These are phyloP conservation scores for Triticum timopheevii DNA, from an alignment of 176 grass and related monocot genomes.

Conservation along the genomic window DNA sequence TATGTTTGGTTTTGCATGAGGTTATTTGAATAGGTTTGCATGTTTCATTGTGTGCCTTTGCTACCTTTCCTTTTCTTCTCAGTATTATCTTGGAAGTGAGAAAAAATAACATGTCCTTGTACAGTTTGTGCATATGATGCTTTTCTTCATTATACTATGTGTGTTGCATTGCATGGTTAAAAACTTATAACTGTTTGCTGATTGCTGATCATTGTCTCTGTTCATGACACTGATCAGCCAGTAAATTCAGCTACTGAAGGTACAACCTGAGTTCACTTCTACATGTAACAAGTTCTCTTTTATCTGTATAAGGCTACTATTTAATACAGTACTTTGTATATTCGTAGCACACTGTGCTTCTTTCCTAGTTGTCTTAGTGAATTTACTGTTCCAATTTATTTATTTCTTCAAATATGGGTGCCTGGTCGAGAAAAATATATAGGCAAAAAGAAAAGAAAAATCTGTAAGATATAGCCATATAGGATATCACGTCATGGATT, in stretches of 20 bases:
- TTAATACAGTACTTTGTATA: not conserved
- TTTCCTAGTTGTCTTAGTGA: not conserved
- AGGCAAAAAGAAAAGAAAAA: not conserved
- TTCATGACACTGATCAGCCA: not conserved
- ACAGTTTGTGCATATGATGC: not conserved
- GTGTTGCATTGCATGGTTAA: not conserved
- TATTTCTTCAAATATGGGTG: slow-evolving; percentile 11
- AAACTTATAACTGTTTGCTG: not conserved
- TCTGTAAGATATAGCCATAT: not conserved
- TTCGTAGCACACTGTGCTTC: not conserved
- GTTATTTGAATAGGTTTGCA: not conserved
- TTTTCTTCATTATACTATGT: not conserved
- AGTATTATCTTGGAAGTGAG: not conserved
- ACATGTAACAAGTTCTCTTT: not conserved
- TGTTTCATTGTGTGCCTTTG: not conserved
- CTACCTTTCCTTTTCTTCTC: not conserved
- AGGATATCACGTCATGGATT: not conserved
- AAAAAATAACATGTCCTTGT: not conserved
- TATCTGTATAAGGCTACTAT: not conserved
- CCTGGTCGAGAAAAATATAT: not conserved
- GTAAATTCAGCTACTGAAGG: not conserved
- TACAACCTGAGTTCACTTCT: not conserved
- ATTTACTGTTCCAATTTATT: not conserved
- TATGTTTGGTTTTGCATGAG: not conserved
- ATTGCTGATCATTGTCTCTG: not conserved